Base-by-base conservation (phyloP, 495 filamentous ascomycete species). In the Parathielavia appendiculata region DNA sequence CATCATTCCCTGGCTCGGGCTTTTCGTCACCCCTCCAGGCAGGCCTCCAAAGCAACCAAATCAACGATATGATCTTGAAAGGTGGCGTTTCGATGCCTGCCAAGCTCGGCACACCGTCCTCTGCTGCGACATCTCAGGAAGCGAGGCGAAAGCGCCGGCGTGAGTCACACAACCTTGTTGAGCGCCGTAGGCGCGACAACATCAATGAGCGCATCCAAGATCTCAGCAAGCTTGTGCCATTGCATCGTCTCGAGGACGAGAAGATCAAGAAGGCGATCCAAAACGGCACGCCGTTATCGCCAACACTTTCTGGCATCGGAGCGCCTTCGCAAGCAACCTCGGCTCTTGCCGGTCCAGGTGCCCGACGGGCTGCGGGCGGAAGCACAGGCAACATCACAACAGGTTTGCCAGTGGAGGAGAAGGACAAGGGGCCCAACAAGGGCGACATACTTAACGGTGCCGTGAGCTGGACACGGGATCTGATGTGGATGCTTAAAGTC, bases 151-250 rank as follows among this genome's bases (percentile, higher is more conserved):
- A 91, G 64, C 81, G 91, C 58, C 83, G 93, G 48, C 84, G 93
- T 17, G 93, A 96, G 64, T 96, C 92, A 1, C 93, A 98, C 75
- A 98, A 98, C 65, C 78, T 95, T 45, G 93, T 98, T 11, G 93
- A 98, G 71, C 89, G 93, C 51, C 86, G 93, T 35, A 87, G 93
- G 47, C 84, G 93, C 45, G 93, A 98, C 73, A 97, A 98, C 63
- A 98, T 98, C 78, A 98, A 98, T 65, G 93, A 98, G 70, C 83
- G 93, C 8, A 98, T 98, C 58, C 92, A 97, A 63, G 93, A 98
- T 64, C 81, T 98, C 5, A 93, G 90, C 62, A 89, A 91, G 65
- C 82, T 98, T 1, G 93, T 98, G 12, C 93, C 93, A 22, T 79
- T 85, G 61, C 93, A 98, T 69, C 86, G 93, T 16, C 80, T 98